These are phyloP conservation scores for Chytriomyces sp. DNA, from an alignment of 192 early-diverging fungal species.

Conservation along the genomic window DNA sequence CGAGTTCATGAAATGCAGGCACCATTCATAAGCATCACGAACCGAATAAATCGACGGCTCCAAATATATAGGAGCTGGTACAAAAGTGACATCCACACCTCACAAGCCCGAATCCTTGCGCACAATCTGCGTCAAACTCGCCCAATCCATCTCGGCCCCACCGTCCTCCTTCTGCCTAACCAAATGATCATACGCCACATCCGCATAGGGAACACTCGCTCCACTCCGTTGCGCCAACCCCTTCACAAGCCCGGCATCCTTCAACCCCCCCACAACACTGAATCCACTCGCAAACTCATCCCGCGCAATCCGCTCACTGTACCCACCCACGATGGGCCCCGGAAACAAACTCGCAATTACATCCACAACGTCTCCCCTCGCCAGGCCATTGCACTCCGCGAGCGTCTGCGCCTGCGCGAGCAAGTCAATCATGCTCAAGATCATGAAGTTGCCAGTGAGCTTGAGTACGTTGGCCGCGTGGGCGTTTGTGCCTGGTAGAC, in stretches of 20 bases:
- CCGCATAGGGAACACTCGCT: conserved; percentile 17
- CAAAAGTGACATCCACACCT: neutral
- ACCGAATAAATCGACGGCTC: too few relatives aligned
- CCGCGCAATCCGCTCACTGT: conserved; percentile 24
- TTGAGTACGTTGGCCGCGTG: conserved; percentile 20
- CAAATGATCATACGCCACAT: conserved; percentile 27
- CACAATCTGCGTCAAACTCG: conserved; percentile 20
- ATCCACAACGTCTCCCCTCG: conserved; percentile 28
- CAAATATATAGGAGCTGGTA: too few relatives aligned
- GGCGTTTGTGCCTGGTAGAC: neutral
- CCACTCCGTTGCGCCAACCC: conserved; percentile 16
- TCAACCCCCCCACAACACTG: conserved; percentile 39
- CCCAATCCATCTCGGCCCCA: conserved; percentile 29
- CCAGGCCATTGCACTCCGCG: conserved; percentile 39
- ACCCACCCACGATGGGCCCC: conserved; percentile 31
- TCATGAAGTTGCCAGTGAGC: conserved; percentile 38
- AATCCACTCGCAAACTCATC: conserved; percentile 41
- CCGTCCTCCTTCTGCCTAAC: conserved; percentile 20
- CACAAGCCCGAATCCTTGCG: conserved; percentile 33
- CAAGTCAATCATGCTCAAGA: conserved; percentile 32
- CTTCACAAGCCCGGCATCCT: conserved; percentile 41
- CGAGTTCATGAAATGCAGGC: too few relatives aligned
- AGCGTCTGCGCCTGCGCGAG: conserved; percentile 38
- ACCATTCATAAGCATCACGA: too few relatives aligned
- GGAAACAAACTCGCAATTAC: conserved; percentile 35